Evolutionary conservation across 768 basidiomycete genomes (phyloP).

Genomic region (Amanita rubescens): DNA sequence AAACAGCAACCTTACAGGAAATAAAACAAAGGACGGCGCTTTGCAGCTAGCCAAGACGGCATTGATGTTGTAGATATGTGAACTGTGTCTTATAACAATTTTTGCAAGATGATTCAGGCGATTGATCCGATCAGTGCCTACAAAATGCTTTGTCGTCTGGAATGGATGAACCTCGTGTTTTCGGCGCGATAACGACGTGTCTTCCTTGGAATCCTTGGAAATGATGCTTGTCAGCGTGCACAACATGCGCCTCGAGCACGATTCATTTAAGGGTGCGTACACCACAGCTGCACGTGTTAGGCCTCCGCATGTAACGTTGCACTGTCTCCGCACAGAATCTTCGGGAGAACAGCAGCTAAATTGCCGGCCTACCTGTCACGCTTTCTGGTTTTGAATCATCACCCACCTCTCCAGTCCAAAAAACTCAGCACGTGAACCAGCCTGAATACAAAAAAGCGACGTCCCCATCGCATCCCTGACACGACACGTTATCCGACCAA

Average conservation of each 20-base stretch:
- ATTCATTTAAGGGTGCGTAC: background rate
- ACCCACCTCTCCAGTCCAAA: background rate
- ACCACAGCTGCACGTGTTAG: background rate
- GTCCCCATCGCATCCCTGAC: background rate
- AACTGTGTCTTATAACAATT: background rate
- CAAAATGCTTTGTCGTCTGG: background rate
- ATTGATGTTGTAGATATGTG: slow-evolving; percentile 31
- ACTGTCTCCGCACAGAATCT: background rate
- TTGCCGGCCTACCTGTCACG: background rate
- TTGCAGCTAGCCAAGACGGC: slow-evolving; percentile 71
- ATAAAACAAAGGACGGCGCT: slow-evolving; percentile 86
- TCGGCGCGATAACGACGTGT: background rate
- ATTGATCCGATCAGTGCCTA: background rate
- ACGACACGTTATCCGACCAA: background rate
- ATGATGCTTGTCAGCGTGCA: background rate
- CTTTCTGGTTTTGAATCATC: background rate
- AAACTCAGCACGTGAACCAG: no score
- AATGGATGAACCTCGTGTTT: slow-evolving; percentile 2
- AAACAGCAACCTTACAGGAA: slow-evolving; percentile 41
- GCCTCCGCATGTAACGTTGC: background rate
- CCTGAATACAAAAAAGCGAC: background rate
- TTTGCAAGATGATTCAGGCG: background rate
- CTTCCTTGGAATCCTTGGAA: background rate
- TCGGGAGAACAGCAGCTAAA: background rate
- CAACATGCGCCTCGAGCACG: background rate